A percentile compares a stretch with the other conserved stretches of the same genome.
These are phyloP conservation scores for Guadua angustifolia DNA, from an alignment of 176 grass and related monocot species.

Conservation along the genomic window DNA sequence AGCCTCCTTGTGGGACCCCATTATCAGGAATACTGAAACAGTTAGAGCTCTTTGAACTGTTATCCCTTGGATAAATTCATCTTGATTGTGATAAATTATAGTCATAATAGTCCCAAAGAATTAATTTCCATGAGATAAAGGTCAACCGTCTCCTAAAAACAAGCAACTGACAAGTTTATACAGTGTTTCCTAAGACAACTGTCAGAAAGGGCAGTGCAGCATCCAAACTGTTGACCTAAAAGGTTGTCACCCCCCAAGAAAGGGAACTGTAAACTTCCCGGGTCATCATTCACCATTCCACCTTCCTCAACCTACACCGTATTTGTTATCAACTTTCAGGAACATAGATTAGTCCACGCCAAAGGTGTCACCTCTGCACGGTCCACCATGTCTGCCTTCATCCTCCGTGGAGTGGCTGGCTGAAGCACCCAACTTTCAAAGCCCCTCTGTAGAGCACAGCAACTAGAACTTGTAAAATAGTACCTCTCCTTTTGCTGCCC, in stretches of 20 bases:
- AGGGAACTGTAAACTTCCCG: not conserved
- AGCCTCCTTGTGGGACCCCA: not conserved
- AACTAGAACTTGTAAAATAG: not conserved
- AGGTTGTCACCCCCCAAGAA: not conserved
- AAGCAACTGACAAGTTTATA: not conserved
- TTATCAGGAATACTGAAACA: slow-evolving; percentile 26
- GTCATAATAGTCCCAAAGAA: not conserved
- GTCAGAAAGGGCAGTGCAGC: not conserved
- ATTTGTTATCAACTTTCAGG: not conserved
- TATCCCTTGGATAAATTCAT: not conserved
- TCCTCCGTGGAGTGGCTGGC: not conserved
- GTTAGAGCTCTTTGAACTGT: not conserved
- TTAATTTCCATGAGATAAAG: not conserved
- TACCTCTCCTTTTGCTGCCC: not conserved
- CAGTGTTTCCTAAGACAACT: not conserved
- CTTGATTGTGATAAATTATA: not conserved
- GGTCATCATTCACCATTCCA: not conserved
- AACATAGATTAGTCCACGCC: not conserved
- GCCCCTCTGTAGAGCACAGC: not conserved
- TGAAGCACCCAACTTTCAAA: not conserved
- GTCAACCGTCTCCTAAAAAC: not conserved
- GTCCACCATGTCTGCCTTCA: not conserved
- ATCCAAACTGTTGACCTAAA: not conserved
- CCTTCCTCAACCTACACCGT: not conserved
- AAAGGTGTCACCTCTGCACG: not conserved